These are phyloP conservation scores for Leccinum olivaceopallidum DNA, from an alignment of 768 basidiomycete species.

Conservation along the genomic window DNA sequence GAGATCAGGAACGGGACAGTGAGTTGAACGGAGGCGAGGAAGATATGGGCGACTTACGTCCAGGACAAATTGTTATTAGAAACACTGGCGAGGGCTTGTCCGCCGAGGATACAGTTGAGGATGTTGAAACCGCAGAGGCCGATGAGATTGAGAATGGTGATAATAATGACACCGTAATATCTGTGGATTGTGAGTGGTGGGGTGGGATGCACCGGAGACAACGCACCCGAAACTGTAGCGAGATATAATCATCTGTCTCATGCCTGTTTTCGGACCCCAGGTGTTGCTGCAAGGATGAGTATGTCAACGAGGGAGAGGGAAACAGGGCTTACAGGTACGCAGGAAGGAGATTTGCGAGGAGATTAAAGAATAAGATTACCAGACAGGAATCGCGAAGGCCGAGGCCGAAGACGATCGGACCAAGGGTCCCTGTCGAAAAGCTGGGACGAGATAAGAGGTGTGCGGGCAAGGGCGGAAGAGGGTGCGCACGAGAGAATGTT, in stretches of 20 bases:
- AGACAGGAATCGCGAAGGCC: slow-evolving; percentile 63
- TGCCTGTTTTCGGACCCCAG: slow-evolving; percentile 78
- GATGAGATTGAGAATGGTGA: slow-evolving; percentile 57
- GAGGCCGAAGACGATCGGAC: slow-evolving; percentile 61
- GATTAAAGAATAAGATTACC: slow-evolving; percentile 66
- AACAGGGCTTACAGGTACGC: slow-evolving; percentile 52
- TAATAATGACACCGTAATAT: slow-evolving; percentile 54
- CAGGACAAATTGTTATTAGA: slow-evolving; percentile 50
- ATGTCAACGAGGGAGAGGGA: background rate
- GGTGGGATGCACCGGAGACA: slow-evolving; percentile 34
- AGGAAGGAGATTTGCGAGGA: slow-evolving; percentile 57
- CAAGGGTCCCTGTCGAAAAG: slow-evolving; percentile 69
- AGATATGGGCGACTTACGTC: slow-evolving; percentile 37
- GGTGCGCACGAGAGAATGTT: slow-evolving; percentile 54
- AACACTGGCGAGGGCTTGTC: slow-evolving; percentile 62
- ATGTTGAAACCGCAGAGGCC: slow-evolving; percentile 66
- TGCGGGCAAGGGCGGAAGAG: background rate
- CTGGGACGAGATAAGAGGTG: slow-evolving; percentile 30
- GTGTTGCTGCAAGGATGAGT: slow-evolving; percentile 42
- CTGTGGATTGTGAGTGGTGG: slow-evolving; percentile 23
- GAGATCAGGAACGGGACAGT: slow-evolving; percentile 11
- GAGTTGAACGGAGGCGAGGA: slow-evolving; percentile 6
- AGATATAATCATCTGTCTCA: slow-evolving; percentile 80
- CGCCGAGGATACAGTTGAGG: slow-evolving; percentile 67
- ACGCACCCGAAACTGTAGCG: slow-evolving; percentile 56